phyloP scores from a whole-genome alignment of 805 yeast species.

The Clavispora vitiphila region DNA sequence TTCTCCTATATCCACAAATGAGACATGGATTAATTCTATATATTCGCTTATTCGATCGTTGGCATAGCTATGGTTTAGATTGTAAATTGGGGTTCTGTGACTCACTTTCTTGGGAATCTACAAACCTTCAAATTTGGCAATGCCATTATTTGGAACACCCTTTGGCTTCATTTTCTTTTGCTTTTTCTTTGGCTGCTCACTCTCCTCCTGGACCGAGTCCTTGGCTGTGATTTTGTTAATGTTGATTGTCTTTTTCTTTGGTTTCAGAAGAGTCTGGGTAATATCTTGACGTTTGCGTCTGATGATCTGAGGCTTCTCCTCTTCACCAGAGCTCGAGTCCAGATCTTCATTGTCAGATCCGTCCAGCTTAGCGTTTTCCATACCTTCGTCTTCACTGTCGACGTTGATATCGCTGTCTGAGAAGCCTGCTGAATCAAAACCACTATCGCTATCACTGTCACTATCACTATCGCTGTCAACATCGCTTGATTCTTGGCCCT shows the following conservation, averaged over 20 bases:
- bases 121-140: slow-evolving; percentile 52
- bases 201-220: slow-evolving; percentile 1
- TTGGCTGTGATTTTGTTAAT: slow-evolving; percentile 15
- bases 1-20: no score
- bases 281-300: slow-evolving; percentile 4
- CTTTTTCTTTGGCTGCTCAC: slow-evolving; percentile 9
- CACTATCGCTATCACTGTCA: background rate
- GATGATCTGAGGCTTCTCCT: slow-evolving; percentile 1
- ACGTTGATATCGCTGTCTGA: background rate
- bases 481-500: slow-evolving; percentile 12
- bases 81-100: no score
- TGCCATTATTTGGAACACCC: slow-evolving; percentile 12
- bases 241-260: slow-evolving; percentile 16
- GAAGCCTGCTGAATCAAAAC: background rate
- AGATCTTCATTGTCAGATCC: background rate
- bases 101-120: no score
- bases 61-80: no score
- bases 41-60: no score
- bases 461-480: slow-evolving; percentile 1
- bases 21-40: no score
- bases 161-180: slow-evolving; percentile 6
- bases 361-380: background rate
- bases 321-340: slow-evolving; percentile 1
- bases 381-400: background rate
- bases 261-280: slow-evolving; percentile 6